Conservation (phyloP, 768 basidiomycete species). For the Pleurotus tuoliensis region DNA sequence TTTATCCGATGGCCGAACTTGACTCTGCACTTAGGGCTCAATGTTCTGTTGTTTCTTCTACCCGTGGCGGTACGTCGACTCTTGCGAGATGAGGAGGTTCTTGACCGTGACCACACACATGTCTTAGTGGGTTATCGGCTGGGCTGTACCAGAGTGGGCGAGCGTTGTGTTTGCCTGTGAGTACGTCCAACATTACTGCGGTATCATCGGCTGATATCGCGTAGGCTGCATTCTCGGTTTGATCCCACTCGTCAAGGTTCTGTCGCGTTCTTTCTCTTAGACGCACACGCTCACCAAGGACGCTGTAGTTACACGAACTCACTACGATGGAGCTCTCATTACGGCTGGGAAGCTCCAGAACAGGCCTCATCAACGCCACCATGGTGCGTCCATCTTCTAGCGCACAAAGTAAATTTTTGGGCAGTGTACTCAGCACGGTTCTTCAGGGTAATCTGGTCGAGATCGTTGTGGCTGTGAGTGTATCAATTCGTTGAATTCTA, state of each 20-base stretch:
- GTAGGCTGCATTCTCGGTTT: conserved; percentile 66
- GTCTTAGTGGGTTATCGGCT: conserved; percentile 52
- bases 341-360: conserved; percentile 71
- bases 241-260: conserved; percentile 74
- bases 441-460: conserved; percentile 65
- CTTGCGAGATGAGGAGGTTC: background rate
- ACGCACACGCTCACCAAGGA: background rate
- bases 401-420: background rate
- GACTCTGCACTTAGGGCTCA: conserved; percentile 50
- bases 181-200: conserved; percentile 16
- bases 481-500: background rate
- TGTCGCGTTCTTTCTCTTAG: conserved; percentile 3
- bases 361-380: conserved; percentile 79
- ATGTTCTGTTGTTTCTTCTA: conserved; percentile 59
- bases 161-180: conserved; percentile 60
- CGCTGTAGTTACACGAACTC: conserved; percentile 66
- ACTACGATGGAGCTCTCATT: conserved; percentile 69
- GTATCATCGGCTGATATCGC: background rate
- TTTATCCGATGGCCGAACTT: background rate
- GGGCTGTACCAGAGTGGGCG: conserved; percentile 43
- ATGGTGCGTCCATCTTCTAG: conserved; percentile 42
- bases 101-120: background rate
- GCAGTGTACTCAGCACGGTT: no score
- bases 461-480: conserved; percentile 68
- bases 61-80: conserved; percentile 57